Evolutionary conservation across 805 yeast genomes (phyloP).

Genomic region (Ogataea allantospora): DNA sequence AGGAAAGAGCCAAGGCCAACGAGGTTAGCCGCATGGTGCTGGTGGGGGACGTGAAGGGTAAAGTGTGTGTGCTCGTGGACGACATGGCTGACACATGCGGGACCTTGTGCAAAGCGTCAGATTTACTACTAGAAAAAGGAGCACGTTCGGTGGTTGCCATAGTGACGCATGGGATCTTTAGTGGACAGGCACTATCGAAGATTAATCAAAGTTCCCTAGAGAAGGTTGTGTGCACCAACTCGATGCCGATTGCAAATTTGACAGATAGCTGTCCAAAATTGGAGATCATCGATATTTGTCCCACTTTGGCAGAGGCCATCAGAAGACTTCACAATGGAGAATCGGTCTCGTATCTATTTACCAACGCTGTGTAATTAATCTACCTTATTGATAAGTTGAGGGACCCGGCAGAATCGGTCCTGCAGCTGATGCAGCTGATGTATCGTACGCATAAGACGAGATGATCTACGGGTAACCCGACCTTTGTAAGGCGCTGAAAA

Average conservation of each 20-base stretch:
- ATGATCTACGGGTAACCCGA: background rate
- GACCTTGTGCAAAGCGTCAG: constrained; percentile 92
- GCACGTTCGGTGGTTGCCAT: constrained; percentile 88
- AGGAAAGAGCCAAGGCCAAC: constrained; percentile 92
- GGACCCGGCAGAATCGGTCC: background rate
- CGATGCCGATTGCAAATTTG: constrained; percentile 78
- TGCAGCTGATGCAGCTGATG: background rate
- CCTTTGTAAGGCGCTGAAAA: too few species aligned
- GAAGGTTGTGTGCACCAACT: constrained; percentile 85
- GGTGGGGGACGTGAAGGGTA: constrained; percentile 88
- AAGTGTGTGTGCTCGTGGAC: constrained; percentile 83
- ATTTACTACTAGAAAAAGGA: constrained; percentile 72
- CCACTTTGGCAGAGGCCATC: constrained; percentile 89
- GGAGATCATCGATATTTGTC: constrained; percentile 79
- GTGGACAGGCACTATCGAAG: constrained; percentile 77
- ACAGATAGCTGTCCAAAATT: constrained; percentile 61
- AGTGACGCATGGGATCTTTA: constrained; percentile 92
- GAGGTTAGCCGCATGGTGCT: constrained; percentile 94
- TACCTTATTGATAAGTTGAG: background rate
- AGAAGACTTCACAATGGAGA: constrained; percentile 96
- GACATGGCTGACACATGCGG: constrained; percentile 99
- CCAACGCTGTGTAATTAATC: constrained; percentile 45
- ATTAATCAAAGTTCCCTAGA: constrained; percentile 65
- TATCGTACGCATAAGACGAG: background rate
- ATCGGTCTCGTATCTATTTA: constrained; percentile 83